Base-by-base conservation (phyloP, 306 rosid genomes). In the Sesbania bispinosa region DNA sequence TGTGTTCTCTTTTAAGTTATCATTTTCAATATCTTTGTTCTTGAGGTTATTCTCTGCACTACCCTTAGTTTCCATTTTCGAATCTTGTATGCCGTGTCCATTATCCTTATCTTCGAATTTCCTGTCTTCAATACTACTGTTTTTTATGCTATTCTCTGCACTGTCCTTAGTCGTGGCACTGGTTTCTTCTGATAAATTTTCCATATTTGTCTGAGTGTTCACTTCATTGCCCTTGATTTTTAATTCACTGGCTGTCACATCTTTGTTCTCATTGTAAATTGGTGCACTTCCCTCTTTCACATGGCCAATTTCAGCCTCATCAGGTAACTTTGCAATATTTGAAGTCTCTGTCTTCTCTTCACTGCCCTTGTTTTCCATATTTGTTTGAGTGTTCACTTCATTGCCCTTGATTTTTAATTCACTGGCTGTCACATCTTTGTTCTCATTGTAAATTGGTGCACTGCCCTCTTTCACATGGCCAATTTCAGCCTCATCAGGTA, bases 11-110 rank as follows among this genome's bases (percentile, higher is more conserved):
- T 53, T 53, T 11, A 26, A 54, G 29, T 48, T n/a, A 36, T 21
- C 62, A 68, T 61, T 74, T 27, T 42, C 78, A 55, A 4, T 16
- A 54, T 41, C 75, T n/a, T n/a, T 57, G 58, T 70, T 65, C 72
- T 69, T 58, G 16, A 35, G 13, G 59, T 53, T 30, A 66, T 60
- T 35, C 64, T 65, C 63, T 15, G 41, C 27, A 66, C 1, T 55
- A 15, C n/a, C 42, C 10, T 42, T 29, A 35, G 27, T 18, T 41
- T 64, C 54, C 47, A 32, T 38, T 29, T 39, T 13, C 5, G 23
- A 9, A 26, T 64, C 27, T 16, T 77, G 69, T 4, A 47, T 14
- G 14, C 63, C 38, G n/a, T 67, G 36, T 6, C 60, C 32, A 10
- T 51, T 60, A 29, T 66, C 62, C 36, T 58, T 32, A 50, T 58